Evolutionary conservation across 306 rosid genomes (phyloP).

Genomic region (Rosa lucieae): DNA sequence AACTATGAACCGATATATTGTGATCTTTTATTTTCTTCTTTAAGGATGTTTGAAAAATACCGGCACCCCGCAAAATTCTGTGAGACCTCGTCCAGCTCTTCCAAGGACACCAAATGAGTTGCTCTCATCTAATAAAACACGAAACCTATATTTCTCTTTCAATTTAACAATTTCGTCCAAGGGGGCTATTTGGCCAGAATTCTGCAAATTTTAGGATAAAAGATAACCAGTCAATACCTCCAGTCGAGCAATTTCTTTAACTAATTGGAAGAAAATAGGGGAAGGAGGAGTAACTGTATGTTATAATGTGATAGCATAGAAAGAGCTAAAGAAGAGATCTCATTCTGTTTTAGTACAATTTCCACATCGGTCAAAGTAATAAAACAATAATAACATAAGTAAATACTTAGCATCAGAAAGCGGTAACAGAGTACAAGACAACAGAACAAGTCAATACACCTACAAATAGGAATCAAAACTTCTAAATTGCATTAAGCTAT

Average conservation of each 20-base stretch:
- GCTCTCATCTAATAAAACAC: conserved; percentile 94
- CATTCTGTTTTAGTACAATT: neutral
- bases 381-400: neutral
- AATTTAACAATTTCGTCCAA: conserved; percentile 79
- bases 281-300: neutral
- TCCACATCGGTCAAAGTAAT: neutral
- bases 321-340: neutral
- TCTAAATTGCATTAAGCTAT: conserved; percentile 10
- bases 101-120: conserved; percentile 98
- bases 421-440: neutral
- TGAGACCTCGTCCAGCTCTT: conserved; percentile 88
- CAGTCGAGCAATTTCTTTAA: neutral
- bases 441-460: neutral
- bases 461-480: neutral
- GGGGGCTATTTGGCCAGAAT: conserved; percentile 96
- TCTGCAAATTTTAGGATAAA: conserved; percentile 44
- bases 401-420: neutral
- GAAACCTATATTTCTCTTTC: conserved; percentile 87
- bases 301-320: neutral
- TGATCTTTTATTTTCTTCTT: neutral
- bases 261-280: neutral
- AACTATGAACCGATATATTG: neutral
- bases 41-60: conserved; percentile 42
- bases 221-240: neutral
- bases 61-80: conserved; percentile 69